Evolutionary conservation across 1,284 basidiomycete species (phyloP).

Genomic region (Puccinia brachypodii): DNA sequence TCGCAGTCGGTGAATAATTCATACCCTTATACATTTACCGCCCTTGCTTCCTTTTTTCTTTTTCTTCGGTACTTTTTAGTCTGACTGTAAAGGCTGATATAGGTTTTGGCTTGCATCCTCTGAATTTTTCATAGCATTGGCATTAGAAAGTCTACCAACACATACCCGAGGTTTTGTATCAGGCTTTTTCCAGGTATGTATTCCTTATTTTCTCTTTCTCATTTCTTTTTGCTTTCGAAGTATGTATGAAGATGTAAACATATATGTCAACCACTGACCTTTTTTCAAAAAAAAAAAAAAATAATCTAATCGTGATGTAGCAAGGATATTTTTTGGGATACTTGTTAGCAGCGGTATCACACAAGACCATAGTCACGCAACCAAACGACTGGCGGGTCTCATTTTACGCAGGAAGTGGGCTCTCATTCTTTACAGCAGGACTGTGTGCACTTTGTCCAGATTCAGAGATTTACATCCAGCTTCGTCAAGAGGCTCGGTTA

Average conservation of each 20-base stretch:
- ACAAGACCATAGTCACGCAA: constrained; percentile 48
- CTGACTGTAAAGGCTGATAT: too few species aligned
- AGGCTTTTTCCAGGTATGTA: constrained; percentile 84
- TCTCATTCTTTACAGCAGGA: constrained; percentile 71
- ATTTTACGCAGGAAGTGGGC: constrained; percentile 65
- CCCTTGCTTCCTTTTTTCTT: neutral
- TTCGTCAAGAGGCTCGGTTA: constrained; percentile 60
- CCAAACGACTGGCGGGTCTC: constrained; percentile 60
- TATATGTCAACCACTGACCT: constrained; percentile 60
- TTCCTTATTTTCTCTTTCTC: constrained; percentile 60
- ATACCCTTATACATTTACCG: constrained; percentile 49
- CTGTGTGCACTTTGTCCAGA: constrained; percentile 76
- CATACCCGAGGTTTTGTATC: constrained; percentile 79
- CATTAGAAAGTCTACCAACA: constrained; percentile 85
- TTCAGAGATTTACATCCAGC: constrained; percentile 67
- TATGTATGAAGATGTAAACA: neutral
- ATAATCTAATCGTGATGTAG: constrained; percentile 2
- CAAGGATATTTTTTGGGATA: constrained; percentile 51
- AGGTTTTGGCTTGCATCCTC: constrained; percentile 39
- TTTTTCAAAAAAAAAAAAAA: constrained; percentile 43
- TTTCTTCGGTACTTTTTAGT: neutral
- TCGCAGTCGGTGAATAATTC: constrained; percentile 52
- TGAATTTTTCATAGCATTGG: constrained; percentile 59
- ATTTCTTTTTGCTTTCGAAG: neutral
- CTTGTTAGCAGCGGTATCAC: constrained; percentile 52